A percentile compares a stretch with the other conserved stretches of the same genome.
These are phyloP conservation scores for Dictyostelium citrinum DNA, from an alignment of 78 protist species.

Conservation along the genomic window DNA sequence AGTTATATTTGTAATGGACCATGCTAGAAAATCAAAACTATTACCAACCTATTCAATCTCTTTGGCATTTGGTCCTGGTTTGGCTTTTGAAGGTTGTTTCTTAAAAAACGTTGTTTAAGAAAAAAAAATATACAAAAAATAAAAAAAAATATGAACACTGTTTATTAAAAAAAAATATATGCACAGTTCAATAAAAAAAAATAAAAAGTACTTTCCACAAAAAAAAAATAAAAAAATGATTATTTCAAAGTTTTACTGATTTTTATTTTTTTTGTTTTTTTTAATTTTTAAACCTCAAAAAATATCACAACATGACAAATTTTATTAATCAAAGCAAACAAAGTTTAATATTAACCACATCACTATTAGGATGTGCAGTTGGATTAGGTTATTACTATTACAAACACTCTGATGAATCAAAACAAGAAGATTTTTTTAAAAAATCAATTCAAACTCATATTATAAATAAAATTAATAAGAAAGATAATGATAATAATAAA, in stretches of 20 bases:
- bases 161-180: background rate
- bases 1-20: slow-evolving; percentile 59
- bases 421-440: background rate
- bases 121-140: background rate
- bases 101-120: slow-evolving; percentile 8
- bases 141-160: background rate
- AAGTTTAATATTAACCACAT: background rate
- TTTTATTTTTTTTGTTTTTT: background rate
- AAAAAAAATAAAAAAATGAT: background rate
- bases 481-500: background rate
- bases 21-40: slow-evolving; percentile 15
- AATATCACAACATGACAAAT: background rate
- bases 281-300: background rate
- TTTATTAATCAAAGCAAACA: background rate
- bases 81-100: slow-evolving; percentile 71
- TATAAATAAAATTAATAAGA: background rate
- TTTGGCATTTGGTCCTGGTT: slow-evolving; percentile 65
- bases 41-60: slow-evolving; percentile 30
- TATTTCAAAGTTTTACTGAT: no score
- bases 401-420: background rate
- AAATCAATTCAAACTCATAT: background rate
- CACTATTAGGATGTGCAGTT: background rate
- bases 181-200: background rate
- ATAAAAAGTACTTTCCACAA: no score
- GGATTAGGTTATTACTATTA: background rate